Conservation (phyloP, 192 early-diverging fungal genomes). For the Backusella luteola region DNA sequence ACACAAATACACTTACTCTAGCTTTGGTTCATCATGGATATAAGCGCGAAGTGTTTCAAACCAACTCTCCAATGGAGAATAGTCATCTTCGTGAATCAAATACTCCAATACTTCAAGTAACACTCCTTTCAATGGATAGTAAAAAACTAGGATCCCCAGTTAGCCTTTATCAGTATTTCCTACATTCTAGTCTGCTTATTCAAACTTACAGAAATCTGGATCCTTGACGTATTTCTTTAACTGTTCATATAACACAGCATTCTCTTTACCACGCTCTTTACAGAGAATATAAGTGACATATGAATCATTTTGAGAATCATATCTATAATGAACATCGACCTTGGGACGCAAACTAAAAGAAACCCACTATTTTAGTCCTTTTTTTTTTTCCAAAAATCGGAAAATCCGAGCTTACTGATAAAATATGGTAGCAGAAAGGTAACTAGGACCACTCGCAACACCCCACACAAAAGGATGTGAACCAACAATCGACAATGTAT, state of each 20-base stretch:
- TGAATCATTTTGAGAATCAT: neutral
- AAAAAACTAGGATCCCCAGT: neutral
- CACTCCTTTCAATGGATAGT: slow-evolving; percentile 1
- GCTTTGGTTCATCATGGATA: neutral
- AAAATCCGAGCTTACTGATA: neutral
- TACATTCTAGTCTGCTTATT: neutral
- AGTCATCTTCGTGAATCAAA: slow-evolving; percentile 7
- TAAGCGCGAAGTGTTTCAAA: neutral
- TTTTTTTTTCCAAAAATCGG: neutral
- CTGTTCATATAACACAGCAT: neutral
- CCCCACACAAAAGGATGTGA: neutral
- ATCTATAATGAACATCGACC: slow-evolving; percentile 4
- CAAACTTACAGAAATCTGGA: slow-evolving; percentile 8
- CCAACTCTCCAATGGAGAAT: neutral
- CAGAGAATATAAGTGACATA: neutral
- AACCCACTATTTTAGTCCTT: neutral
- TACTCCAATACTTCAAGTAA: slow-evolving; percentile 11
- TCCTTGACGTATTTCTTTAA: slow-evolving; percentile 3
- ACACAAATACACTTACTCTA: neutral
- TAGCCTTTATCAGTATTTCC: neutral
- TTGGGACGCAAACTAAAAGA: neutral
- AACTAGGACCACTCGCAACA: neutral
- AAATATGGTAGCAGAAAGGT: neutral
- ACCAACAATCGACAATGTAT: neutral
- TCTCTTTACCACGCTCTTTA: neutral